Percentiles rank a stretch among this genome's conserved stretches.
phyloP scores from a whole-genome alignment of 805 yeast genomes.

The Cephaloascus fragrans region DNA sequence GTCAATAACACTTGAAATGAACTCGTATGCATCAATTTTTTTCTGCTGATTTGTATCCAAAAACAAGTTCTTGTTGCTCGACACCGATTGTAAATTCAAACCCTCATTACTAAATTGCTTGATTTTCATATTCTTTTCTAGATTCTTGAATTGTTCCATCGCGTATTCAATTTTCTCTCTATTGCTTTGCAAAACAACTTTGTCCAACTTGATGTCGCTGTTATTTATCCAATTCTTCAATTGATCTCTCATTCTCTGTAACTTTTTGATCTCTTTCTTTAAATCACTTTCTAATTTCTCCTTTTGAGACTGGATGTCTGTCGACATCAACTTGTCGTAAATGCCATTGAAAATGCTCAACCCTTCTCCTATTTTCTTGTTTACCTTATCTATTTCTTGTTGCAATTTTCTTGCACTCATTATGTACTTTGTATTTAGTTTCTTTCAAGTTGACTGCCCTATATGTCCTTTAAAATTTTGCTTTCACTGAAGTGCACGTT shows the following conservation, averaged over 20 bases:
- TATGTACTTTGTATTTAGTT: not conserved
- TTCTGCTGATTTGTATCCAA: slow-evolving; percentile 73
- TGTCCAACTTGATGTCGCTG: slow-evolving; percentile 75
- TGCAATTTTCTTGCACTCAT: slow-evolving; percentile 37
- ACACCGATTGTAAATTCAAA: slow-evolving; percentile 52
- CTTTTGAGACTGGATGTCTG: slow-evolving; percentile 81
- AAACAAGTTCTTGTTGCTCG: slow-evolving; percentile 16
- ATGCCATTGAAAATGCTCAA: slow-evolving; percentile 74
- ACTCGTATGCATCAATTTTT: slow-evolving; percentile 62
- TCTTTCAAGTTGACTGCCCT: no score
- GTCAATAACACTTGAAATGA: slow-evolving; percentile 62
- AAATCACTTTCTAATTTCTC: slow-evolving; percentile 89
- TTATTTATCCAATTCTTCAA: slow-evolving; percentile 91
- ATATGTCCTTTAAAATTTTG: no score
- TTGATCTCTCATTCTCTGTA: slow-evolving; percentile 90
- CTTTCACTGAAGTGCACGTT: no score
- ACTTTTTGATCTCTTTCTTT: slow-evolving; percentile 89
- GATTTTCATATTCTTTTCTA: slow-evolving; percentile 87
- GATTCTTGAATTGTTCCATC: slow-evolving; percentile 93
- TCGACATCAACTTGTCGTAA: slow-evolving; percentile 73
- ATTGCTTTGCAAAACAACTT: slow-evolving; percentile 41
- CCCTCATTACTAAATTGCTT: slow-evolving; percentile 95
- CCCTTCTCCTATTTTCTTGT: slow-evolving; percentile 87
- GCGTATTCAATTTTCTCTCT: slow-evolving; percentile 60
- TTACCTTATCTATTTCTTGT: slow-evolving; percentile 86